Base-by-base conservation (phyloP, 108 stramenopile genomes). In the Pseudonitzschia delicatissima region DNA sequence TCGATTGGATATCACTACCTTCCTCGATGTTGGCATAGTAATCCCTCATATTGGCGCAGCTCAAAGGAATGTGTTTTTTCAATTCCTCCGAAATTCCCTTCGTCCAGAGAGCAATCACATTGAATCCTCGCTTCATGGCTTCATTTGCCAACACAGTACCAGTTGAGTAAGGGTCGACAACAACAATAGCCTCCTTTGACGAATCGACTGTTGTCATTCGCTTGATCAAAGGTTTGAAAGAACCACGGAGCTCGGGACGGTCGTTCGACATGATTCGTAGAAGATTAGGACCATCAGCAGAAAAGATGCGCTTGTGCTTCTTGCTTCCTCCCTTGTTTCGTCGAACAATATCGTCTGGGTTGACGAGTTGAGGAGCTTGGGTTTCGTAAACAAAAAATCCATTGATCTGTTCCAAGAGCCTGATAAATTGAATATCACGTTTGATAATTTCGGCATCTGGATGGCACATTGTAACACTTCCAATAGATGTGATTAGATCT, bases 111-210 rank as follows among this genome's bases (percentile, higher is more conserved):
- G 84, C 86, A 47, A 92, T 84, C 26, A 88, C 81, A 40, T 68
- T 74, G 76, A 78, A 93, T 44, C 85, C 83, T 13, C 92, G 81
- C 39, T 78, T 82, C 45, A 75, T 72, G 20, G 83, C 77, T 71
- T 87, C 86, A 52, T 84, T 66, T 17, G 83, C 88, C 20, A 91
- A 76, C 27, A 65, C 57, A 49, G 81, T 80, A 29, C 95, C 96
- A 20, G 93, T 94, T 0, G 90, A 92, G 70, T 95, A 94, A 4
- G 94, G 93, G 71, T 95, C 92, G 6, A 95, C 84, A 17, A 98
- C 66, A 12, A 93, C 88, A 25, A 94, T 88, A 34, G 79, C 77
- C 72, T 93, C 87, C 48, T 86, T 84, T 2, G 84, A 84, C 37
- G 86, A 72, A 68, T 91, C 90, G 0, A 87, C 55, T 1, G 90